Conservation (phyloP, 495 filamentous ascomycete species). For the Aspergillus baeticus region DNA sequence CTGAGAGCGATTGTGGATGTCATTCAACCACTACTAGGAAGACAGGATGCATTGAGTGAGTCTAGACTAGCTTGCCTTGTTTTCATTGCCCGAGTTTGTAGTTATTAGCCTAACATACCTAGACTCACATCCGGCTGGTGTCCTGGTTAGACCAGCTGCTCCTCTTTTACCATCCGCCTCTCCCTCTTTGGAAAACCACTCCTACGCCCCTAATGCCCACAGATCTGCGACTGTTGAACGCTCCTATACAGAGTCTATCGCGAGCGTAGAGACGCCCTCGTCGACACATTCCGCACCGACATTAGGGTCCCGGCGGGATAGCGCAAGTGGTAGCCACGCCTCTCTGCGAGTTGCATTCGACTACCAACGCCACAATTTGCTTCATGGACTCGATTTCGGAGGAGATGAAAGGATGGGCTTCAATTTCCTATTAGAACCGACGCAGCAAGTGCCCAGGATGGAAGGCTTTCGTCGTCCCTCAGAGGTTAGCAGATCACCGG, state of each 20-base stretch:
- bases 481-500: slow-evolving; percentile 25
- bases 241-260: slow-evolving; percentile 32
- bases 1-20: slow-evolving; percentile 60
- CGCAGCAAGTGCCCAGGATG: slow-evolving; percentile 43
- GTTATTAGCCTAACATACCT: not conserved
- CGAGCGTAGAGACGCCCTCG: slow-evolving; percentile 36
- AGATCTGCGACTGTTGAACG: slow-evolving; percentile 19
- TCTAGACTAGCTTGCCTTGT: not conserved
- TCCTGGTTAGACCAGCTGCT: slow-evolving; percentile 15
- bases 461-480: slow-evolving; percentile 35
- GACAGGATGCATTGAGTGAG: slow-evolving; percentile 30
- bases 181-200: slow-evolving; percentile 26
- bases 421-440: slow-evolving; percentile 62
- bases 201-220: slow-evolving; percentile 20
- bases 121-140: slow-evolving; percentile 12
- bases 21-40: slow-evolving; percentile 60
- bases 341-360: slow-evolving; percentile 39
- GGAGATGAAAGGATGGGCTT: slow-evolving; percentile 61
- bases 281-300: slow-evolving; percentile 35
- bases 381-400: slow-evolving; percentile 58
- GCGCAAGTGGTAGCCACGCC: slow-evolving; percentile 20
- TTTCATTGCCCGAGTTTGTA: not conserved
- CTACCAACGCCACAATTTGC: slow-evolving; percentile 54
- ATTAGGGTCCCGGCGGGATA: slow-evolving; percentile 27
- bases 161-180: slow-evolving; percentile 25